phyloP scores from a whole-genome alignment of 805 yeast species.

The Tetrapisispora fleetii region DNA sequence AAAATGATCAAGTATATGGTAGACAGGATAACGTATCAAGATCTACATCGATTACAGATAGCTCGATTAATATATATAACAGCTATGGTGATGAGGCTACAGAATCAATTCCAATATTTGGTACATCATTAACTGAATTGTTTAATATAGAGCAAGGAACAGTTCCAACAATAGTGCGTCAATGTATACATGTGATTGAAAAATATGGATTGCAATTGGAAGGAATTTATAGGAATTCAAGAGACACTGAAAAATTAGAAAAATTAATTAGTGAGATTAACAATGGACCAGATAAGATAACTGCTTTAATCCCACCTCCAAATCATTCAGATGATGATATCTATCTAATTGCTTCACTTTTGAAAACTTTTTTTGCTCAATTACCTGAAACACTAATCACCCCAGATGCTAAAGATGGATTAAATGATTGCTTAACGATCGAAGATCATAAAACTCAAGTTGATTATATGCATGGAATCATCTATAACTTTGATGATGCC shows the following conservation, averaged over 20 bases:
- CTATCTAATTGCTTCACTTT: conserved; percentile 74
- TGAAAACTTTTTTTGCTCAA: conserved; percentile 73
- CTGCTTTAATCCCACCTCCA: conserved; percentile 44
- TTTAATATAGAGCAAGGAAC: conserved; percentile 79
- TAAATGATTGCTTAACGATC: conserved; percentile 55
- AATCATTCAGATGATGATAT: conserved; percentile 68
- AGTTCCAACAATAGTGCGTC: conserved; percentile 84
- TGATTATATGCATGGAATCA: conserved; percentile 73
- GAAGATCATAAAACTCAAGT: conserved; percentile 52
- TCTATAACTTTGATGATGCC: conserved; percentile 87
- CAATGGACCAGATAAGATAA: conserved; percentile 56
- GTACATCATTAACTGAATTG: conserved; percentile 65
- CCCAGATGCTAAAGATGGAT: conserved; percentile 16
- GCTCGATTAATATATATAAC: not conserved
- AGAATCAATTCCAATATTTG: conserved; percentile 50
- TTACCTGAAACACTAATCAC: conserved; percentile 53
- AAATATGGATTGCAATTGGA: conserved; percentile 74
- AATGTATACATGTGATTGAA: conserved; percentile 81
- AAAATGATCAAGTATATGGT: not conserved
- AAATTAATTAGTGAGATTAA: conserved; percentile 67
- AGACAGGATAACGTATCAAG: not conserved
- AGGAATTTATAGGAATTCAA: conserved; percentile 82
- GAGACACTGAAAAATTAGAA: conserved; percentile 63
- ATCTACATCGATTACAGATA: not conserved
- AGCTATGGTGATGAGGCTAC: conserved; percentile 17